These are phyloP conservation scores for Parafenestella ontariensis DNA, from an alignment of 2,329 filamentous ascomycete species.

Conservation along the genomic window DNA sequence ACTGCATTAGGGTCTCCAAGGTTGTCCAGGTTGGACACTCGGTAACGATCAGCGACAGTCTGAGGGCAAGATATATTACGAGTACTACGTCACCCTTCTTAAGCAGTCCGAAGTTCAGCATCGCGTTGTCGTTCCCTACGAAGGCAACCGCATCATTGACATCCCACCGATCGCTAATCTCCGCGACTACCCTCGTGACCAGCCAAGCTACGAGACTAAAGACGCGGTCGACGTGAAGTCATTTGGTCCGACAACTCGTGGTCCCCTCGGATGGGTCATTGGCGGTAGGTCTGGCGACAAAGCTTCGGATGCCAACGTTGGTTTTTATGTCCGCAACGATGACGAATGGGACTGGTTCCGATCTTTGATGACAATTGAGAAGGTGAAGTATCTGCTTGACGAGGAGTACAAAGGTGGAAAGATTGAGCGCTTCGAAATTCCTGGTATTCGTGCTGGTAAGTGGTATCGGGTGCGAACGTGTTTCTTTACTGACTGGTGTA, in stretches of 20 bases:
- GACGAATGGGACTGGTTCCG: slow-evolving; percentile 45
- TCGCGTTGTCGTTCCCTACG: slow-evolving; percentile 22
- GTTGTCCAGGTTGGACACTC: slow-evolving; percentile 52
- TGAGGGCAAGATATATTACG: slow-evolving; percentile 43
- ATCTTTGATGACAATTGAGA: slow-evolving; percentile 32
- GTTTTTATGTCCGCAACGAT: slow-evolving; percentile 39
- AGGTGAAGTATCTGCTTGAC: slow-evolving; percentile 37
- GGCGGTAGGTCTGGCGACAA: slow-evolving; percentile 46
- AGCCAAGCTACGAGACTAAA: slow-evolving; percentile 42
- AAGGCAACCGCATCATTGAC: slow-evolving; percentile 25
- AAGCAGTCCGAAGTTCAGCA: slow-evolving; percentile 38
- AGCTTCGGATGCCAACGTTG: slow-evolving; percentile 41
- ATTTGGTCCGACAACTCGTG: slow-evolving; percentile 47
- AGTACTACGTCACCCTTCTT: slow-evolving; percentile 51
- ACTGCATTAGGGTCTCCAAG: slow-evolving; percentile 28
- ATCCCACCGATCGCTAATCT: slow-evolving; percentile 26
- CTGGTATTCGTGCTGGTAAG: slow-evolving; percentile 41
- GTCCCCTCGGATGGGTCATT: slow-evolving; percentile 50
- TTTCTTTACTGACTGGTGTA: background rate
- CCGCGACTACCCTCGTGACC: slow-evolving; percentile 31
- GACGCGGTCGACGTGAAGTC: slow-evolving; percentile 29
- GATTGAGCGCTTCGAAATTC: slow-evolving; percentile 51
- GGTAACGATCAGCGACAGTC: slow-evolving; percentile 35
- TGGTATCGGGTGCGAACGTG: background rate
- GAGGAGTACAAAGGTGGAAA: slow-evolving; percentile 41